A percentile compares a stretch with the other conserved stretches of the same genome.
Conservation (phyloP, 768 basidiomycete species). For the Lactifluus echinatus region DNA sequence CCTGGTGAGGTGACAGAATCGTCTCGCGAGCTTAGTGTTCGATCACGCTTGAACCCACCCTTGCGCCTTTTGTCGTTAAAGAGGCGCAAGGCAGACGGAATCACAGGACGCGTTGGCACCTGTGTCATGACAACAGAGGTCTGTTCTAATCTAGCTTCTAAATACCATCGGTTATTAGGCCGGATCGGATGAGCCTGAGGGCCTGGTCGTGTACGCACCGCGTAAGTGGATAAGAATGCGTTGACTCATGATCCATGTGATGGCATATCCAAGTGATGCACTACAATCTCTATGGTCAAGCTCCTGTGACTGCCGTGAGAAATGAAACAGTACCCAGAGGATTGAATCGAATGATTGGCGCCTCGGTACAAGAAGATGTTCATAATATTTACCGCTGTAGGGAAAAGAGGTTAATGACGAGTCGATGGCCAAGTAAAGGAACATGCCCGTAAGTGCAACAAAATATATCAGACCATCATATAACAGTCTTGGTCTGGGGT, state of each 20-base stretch:
- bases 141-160: slow-evolving; percentile 22
- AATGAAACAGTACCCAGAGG: slow-evolving; percentile 10
- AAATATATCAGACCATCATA: slow-evolving; percentile 63
- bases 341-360: slow-evolving; percentile 19
- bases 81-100: not conserved
- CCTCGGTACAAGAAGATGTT: slow-evolving; percentile 26
- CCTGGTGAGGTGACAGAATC: not conserved
- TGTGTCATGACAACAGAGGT: not conserved
- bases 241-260: slow-evolving; percentile 33
- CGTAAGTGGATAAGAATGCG: slow-evolving; percentile 30
- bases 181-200: not conserved
- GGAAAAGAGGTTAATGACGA: not conserved
- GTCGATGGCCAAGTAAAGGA: not conserved
- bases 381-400: slow-evolving; percentile 23
- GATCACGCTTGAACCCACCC: not conserved
- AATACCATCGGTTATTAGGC: not conserved
- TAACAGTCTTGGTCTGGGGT: slow-evolving; percentile 43
- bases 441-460: slow-evolving; percentile 39
- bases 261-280: slow-evolving; percentile 28
- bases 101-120: not conserved
- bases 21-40: not conserved
- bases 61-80: not conserved
- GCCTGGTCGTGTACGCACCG: slow-evolving; percentile 22
- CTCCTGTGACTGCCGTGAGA: not conserved
- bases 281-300: slow-evolving; percentile 14